Evolutionary conservation across 2,329 filamentous ascomycete genomes (phyloP).

Genomic region (Curvularia verruculosa): DNA sequence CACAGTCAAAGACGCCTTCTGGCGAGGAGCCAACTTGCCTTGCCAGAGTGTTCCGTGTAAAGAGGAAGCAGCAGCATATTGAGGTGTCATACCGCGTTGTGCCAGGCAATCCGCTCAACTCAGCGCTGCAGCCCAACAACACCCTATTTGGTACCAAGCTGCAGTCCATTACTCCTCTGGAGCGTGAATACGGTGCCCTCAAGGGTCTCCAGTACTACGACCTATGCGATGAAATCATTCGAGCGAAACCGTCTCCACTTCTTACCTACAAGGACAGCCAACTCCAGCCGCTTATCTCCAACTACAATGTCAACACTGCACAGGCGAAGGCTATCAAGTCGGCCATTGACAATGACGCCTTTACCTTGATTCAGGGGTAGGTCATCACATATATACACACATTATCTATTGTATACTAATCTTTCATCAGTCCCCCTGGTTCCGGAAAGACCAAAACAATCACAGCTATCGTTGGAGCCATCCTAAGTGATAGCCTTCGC

Average conservation of each 20-base stretch:
- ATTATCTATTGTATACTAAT: conserved; percentile 24
- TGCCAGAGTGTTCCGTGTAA: conserved; percentile 79
- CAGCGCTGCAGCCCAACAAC: conserved; percentile 70
- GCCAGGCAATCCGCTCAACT: conserved; percentile 67
- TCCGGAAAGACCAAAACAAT: conserved; percentile 99
- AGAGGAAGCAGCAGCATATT: conserved; percentile 77
- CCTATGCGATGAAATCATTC: conserved; percentile 87
- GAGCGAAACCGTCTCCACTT: conserved; percentile 87
- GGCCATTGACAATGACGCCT: conserved; percentile 93
- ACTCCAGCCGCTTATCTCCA: conserved; percentile 70
- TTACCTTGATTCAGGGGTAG: conserved; percentile 91
- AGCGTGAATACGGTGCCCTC: conserved; percentile 92
- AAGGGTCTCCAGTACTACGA: conserved; percentile 95
- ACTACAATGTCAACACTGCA: conserved; percentile 83
- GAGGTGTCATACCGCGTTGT: conserved; percentile 88
- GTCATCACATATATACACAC: conserved; percentile 8
- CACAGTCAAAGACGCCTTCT: conserved; percentile 74
- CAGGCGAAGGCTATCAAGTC: conserved; percentile 92
- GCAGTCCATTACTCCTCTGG: conserved; percentile 90
- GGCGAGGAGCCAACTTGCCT: conserved; percentile 77
- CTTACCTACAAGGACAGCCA: conserved; percentile 79
- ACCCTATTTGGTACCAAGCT: conserved; percentile 80
- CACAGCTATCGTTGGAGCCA: conserved; percentile 88
- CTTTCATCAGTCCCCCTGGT: conserved; percentile 73
- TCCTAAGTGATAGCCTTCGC: conserved; percentile 68